A percentile compares a stretch with the other conserved stretches of the same genome.
Evolutionary conservation across 2,329 filamentous ascomycete genomes (phyloP).

Genomic region (Simplicillium aogashimaense): DNA sequence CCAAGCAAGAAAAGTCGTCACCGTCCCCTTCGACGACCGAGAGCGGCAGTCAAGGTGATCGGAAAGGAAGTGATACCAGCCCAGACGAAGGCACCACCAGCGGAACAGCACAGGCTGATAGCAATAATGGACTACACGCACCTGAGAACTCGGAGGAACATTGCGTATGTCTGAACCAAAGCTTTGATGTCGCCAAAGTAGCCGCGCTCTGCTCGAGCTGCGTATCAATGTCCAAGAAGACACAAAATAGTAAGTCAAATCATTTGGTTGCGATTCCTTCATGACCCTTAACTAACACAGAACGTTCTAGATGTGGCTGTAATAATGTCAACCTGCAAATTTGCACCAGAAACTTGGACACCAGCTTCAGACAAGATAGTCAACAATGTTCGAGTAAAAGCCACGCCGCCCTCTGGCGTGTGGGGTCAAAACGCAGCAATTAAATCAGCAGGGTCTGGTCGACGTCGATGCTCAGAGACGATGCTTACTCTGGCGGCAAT

Average conservation of each 20-base stretch:
- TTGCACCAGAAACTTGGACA: slow-evolving; percentile 17
- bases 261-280: not conserved
- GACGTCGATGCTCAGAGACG: no score
- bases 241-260: slow-evolving; percentile 19
- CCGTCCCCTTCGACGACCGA: not conserved
- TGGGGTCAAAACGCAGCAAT: slow-evolving; percentile 9
- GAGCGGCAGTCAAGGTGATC: slow-evolving; percentile 1
- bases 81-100: not conserved
- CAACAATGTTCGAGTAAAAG: slow-evolving; percentile 22
- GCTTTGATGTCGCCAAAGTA: slow-evolving; percentile 28
- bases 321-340: slow-evolving; percentile 25
- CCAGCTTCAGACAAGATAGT: slow-evolving; percentile 19
- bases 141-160: slow-evolving; percentile 17
- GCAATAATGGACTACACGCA: slow-evolving; percentile 7
- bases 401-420: slow-evolving; percentile 15
- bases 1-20: not conserved
- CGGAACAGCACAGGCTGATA: not conserved
- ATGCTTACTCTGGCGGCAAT: no score
- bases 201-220: slow-evolving; percentile 28
- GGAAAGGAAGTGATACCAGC: not conserved
- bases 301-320: slow-evolving; percentile 20
- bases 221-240: slow-evolving; percentile 19
- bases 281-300: not conserved
- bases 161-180: slow-evolving; percentile 27
- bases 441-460: not conserved